A percentile compares a stretch with the other conserved stretches of the same genome.
These are phyloP conservation scores for Penicillium macrosclerotiorum DNA, from an alignment of 495 filamentous ascomycete genomes.

Conservation along the genomic window DNA sequence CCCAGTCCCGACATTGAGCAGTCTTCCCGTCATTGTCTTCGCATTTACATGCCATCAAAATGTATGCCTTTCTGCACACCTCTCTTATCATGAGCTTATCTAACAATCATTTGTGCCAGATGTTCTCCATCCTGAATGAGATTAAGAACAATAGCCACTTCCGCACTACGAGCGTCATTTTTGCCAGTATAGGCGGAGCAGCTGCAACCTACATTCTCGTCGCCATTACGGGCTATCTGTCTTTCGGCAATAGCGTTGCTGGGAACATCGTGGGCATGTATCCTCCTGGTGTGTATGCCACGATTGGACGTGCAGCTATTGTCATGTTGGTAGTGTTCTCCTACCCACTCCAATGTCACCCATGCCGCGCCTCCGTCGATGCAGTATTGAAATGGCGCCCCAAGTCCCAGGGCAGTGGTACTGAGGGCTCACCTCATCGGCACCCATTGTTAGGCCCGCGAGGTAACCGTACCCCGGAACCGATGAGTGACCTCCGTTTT, in stretches of 20 bases:
- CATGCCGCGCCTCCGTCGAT: slow-evolving; percentile 88
- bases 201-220: slow-evolving; percentile 83
- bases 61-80: slow-evolving; percentile 46
- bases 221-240: slow-evolving; percentile 91
- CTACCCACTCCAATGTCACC: slow-evolving; percentile 92
- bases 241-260: slow-evolving; percentile 80
- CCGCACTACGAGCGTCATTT: slow-evolving; percentile 76
- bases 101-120: slow-evolving; percentile 55
- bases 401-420: slow-evolving; percentile 32
- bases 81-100: neutral
- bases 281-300: slow-evolving; percentile 73
- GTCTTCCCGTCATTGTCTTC: slow-evolving; percentile 93
- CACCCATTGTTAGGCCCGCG: slow-evolving; percentile 40
- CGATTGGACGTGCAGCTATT: slow-evolving; percentile 91
- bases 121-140: slow-evolving; percentile 98
- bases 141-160: slow-evolving; percentile 80
- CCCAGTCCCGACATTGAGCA: slow-evolving; percentile 72
- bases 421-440: slow-evolving; percentile 46
- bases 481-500: slow-evolving; percentile 85
- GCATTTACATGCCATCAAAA: slow-evolving; percentile 99
- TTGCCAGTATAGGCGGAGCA: slow-evolving; percentile 78
- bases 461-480: slow-evolving; percentile 37
- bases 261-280: slow-evolving; percentile 97
- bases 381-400: slow-evolving; percentile 92
- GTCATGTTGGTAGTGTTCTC: slow-evolving; percentile 97